Percentiles rank a stretch among this genome's conserved stretches.
Conservation (phyloP, 495 filamentous ascomycete genomes). For the Annulohypoxylon bovei region DNA sequence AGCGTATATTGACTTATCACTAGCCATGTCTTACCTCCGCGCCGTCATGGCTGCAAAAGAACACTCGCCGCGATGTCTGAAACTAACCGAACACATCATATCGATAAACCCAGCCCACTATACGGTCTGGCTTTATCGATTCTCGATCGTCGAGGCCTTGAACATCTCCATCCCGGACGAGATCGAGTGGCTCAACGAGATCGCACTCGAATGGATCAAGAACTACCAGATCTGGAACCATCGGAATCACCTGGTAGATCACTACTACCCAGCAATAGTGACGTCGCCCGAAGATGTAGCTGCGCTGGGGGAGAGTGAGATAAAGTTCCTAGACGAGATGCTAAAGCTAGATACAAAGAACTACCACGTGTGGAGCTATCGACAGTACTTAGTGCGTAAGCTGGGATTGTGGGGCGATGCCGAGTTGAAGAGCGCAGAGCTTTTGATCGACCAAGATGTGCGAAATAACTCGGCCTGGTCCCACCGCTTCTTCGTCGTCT, state of each 20-base stretch:
- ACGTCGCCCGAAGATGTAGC: conserved; percentile 45
- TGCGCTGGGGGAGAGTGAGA: conserved; percentile 64
- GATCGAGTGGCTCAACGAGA: conserved; percentile 82
- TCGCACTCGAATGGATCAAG: conserved; percentile 85
- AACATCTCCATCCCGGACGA: conserved; percentile 74
- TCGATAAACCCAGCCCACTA: conserved; percentile 95
- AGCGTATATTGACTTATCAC: conserved; percentile 15
- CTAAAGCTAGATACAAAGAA: conserved; percentile 91
- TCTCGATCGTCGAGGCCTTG: conserved; percentile 75
- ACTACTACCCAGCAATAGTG: conserved; percentile 65
- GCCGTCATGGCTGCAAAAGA: conserved; percentile 93
- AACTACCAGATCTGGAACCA: conserved; percentile 99
- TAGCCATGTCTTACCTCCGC: conserved; percentile 80
- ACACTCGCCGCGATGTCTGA: conserved; percentile 77
- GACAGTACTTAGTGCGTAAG: conserved; percentile 89
- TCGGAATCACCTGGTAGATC: conserved; percentile 82
- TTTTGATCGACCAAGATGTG: conserved; percentile 77
- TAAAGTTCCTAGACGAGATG: conserved; percentile 80
- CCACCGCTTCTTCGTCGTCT: conserved; percentile 91
- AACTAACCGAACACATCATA: conserved; percentile 90
- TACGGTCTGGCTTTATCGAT: conserved; percentile 97
- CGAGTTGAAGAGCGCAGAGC: conserved; percentile 76
- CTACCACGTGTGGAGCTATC: conserved; percentile 98
- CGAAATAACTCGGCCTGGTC: conserved; percentile 98
- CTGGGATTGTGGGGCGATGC: conserved; percentile 69